Evolutionary conservation across 139 green algal genomes (phyloP).

Genomic region (Chlamydomonas applanata): DNA sequence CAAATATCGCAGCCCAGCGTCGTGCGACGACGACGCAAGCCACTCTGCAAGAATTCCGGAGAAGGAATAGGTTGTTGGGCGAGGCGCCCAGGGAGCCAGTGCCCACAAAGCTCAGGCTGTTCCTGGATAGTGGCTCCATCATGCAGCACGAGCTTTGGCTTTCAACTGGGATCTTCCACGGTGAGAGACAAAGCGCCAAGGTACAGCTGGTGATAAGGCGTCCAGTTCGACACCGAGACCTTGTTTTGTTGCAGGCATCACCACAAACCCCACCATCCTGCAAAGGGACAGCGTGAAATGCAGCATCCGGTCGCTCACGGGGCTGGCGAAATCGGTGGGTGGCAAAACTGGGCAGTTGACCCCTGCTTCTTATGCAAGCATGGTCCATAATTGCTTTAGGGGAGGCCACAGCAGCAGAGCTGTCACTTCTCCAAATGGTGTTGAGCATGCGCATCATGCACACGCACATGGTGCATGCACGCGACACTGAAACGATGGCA

Average conservation of each 20-base stretch:
- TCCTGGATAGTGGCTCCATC: conserved; percentile 56
- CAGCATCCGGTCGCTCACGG: conserved; percentile 42
- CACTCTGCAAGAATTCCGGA: too few species aligned
- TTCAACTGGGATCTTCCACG: conserved; percentile 51
- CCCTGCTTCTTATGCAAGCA: neutral
- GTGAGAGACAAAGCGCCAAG: conserved; percentile 14
- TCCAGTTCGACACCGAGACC: too few species aligned
- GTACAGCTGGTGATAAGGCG: neutral
- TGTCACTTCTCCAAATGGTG: neutral
- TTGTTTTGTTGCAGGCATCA: conserved; percentile 54
- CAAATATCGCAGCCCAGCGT: too few species aligned
- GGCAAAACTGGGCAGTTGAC: neutral
- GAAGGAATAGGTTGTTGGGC: too few species aligned
- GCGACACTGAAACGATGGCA: too few species aligned
- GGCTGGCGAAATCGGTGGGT: conserved; percentile 37
- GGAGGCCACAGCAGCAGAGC: neutral
- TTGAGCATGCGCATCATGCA: neutral
- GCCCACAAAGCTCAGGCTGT: conserved; percentile 46
- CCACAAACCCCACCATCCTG: conserved; percentile 82
- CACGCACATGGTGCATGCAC: too few species aligned
- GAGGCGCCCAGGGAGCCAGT: too few species aligned
- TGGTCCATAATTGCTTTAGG: neutral
- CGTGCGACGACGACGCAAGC: too few species aligned
- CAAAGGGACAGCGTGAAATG: conserved; percentile 65
- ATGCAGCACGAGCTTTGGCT: conserved; percentile 49